phyloP scores from a whole-genome alignment of 164 flowering plant species.

The Magnolia officinalis region DNA sequence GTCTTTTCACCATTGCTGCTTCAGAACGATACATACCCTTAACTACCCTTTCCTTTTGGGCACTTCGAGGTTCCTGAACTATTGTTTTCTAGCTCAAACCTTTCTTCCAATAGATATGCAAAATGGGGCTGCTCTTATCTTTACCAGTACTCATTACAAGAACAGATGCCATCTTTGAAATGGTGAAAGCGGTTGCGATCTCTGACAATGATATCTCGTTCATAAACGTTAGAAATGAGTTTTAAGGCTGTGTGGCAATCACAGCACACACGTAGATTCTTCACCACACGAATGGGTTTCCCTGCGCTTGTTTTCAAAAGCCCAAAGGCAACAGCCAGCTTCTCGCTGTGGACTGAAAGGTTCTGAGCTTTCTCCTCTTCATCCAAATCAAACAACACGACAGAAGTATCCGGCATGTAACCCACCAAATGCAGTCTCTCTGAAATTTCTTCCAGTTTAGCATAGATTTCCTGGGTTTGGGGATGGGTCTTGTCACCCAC shows the following conservation, averaged over 20 bases:
- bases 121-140: background rate
- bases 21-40: background rate
- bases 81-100: background rate
- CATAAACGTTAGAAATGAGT: slow-evolving; percentile 18
- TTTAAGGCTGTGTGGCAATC: slow-evolving; percentile 25
- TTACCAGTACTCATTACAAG: slow-evolving; percentile 30
- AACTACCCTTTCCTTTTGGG: background rate
- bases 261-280: slow-evolving; percentile 25
- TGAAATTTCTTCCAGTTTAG: slow-evolving; percentile 21
- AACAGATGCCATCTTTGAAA: slow-evolving; percentile 22
- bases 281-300: slow-evolving; percentile 24
- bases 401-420: slow-evolving; percentile 25
- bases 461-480: slow-evolving; percentile 15
- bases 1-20: background rate
- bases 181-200: slow-evolving; percentile 26
- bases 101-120: background rate
- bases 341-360: slow-evolving; percentile 27
- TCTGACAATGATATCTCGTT: slow-evolving; percentile 20
- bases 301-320: slow-evolving; percentile 10
- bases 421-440: slow-evolving; percentile 19
- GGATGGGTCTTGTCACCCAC: slow-evolving; percentile 26
- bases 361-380: slow-evolving; percentile 29
- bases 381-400: slow-evolving; percentile 26
- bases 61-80: background rate
- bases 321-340: slow-evolving; percentile 26